Percentiles rank a stretch among this genome's conserved stretches.
Evolutionary conservation across 441 rosid genomes (phyloP).

Genomic region (Arabidopsis hybrid): DNA sequence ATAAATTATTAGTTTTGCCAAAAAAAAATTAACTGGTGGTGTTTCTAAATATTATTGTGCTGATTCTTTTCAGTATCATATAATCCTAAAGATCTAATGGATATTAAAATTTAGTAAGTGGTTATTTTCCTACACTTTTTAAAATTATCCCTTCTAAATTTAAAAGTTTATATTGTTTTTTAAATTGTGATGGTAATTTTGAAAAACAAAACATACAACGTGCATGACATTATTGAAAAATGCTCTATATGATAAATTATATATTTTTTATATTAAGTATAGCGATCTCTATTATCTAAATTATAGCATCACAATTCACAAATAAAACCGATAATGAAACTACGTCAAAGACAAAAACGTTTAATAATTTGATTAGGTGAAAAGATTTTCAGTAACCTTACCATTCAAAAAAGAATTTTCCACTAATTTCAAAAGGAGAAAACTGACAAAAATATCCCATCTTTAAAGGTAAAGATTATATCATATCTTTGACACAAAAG

Average conservation of each 20-base stretch:
- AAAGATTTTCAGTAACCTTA: slow-evolving; percentile 10
- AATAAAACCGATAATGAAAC: neutral
- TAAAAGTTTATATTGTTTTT: too few species aligned
- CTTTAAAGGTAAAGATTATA: slow-evolving; percentile 25
- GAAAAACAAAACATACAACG: too few species aligned
- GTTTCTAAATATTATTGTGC: neutral
- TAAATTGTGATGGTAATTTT: too few species aligned
- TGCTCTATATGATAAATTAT: neutral
- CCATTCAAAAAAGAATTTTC: slow-evolving; percentile 26
- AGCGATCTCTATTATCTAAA: neutral
- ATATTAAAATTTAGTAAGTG: too few species aligned
- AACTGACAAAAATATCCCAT: slow-evolving; percentile 19
- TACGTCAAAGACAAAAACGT: slow-evolving; percentile 9
- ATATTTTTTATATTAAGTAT: neutral
- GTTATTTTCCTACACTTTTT: too few species aligned
- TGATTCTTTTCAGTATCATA: neutral
- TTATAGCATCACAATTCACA: neutral
- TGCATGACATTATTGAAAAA: neutral
- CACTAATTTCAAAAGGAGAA: slow-evolving; percentile 41
- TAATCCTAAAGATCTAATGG: too few species aligned
- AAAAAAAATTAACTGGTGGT: neutral
- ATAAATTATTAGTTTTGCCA: neutral
- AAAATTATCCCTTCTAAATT: too few species aligned
- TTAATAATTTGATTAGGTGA: slow-evolving; percentile 27
- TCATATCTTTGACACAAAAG: slow-evolving; percentile 42